phyloP scores from a whole-genome alignment of 306 rosid species.

The Medicago ruthenica region DNA sequence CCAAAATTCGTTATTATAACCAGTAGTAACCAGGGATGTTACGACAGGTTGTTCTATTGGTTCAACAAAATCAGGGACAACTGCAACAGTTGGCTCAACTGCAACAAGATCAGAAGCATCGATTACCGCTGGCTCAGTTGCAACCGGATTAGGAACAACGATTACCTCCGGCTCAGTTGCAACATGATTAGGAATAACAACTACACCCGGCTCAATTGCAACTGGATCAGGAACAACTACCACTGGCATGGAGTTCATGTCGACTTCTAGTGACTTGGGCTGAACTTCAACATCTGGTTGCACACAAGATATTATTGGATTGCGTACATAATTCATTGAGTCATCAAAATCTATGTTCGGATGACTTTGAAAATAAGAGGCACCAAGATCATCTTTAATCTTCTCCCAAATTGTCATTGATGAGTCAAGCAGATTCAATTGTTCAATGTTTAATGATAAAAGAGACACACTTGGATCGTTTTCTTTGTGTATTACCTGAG shows the following conservation, averaged over 20 bases:
- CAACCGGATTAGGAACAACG: neutral
- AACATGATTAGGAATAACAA: neutral
- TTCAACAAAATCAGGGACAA: conserved; percentile 4
- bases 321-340: conserved; percentile 51
- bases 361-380: conserved; percentile 35
- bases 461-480: conserved; percentile 35
- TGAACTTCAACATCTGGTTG: too few relatives aligned
- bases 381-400: conserved; percentile 46
- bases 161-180: neutral
- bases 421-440: conserved; percentile 63
- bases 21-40: conserved; percentile 45
- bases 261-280: conserved; percentile 59
- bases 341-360: conserved; percentile 66
- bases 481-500: conserved; percentile 44
- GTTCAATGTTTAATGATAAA: conserved; percentile 46
- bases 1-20: conserved; percentile 81
- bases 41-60: conserved; percentile 48
- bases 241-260: conserved; percentile 68
- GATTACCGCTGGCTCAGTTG: conserved; percentile 55
- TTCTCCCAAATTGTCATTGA: conserved; percentile 71
- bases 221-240: neutral
- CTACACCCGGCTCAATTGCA: neutral
- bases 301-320: too few relatives aligned
- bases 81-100: too few relatives aligned
- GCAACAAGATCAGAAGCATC: neutral